Evolutionary conservation across 257 asterid species (phyloP).

Genomic region (Scutellaria barbata): DNA sequence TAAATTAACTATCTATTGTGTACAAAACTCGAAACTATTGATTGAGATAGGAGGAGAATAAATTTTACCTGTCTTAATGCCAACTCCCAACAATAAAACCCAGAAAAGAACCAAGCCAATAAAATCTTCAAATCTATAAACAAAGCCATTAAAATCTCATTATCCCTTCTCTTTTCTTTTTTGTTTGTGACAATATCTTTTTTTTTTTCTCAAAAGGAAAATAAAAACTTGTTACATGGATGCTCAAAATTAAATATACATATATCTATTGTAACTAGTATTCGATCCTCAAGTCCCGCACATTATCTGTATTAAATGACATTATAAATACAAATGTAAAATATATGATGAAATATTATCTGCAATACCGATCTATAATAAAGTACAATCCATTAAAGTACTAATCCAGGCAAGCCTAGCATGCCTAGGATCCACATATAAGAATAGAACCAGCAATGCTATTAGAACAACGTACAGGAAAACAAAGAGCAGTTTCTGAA

Average conservation of each 20-base stretch:
- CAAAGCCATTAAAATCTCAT: not conserved
- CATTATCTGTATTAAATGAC: too few relatives aligned
- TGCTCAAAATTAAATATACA: not conserved
- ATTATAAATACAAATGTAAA: too few relatives aligned
- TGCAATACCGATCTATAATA: not conserved
- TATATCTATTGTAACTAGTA: too few relatives aligned
- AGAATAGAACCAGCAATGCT: not conserved
- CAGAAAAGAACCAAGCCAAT: conserved; percentile 25
- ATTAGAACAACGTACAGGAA: not conserved
- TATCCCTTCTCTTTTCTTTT: not conserved
- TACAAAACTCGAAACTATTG: too few relatives aligned
- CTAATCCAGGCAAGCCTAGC: conserved; percentile 13
- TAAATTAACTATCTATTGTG: too few relatives aligned
- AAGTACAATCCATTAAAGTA: conserved; percentile 24
- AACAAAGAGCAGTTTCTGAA: conserved; percentile 1
- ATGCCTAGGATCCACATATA: conserved; percentile 9
- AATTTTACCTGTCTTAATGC: conserved; percentile 30
- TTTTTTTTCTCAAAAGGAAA: not conserved
- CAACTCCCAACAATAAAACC: conserved; percentile 34
- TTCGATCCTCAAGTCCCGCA: too few relatives aligned
- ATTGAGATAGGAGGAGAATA: not conserved
- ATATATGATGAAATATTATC: too few relatives aligned
- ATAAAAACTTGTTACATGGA: not conserved
- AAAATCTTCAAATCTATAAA: not conserved
- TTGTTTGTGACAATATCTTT: conserved; percentile 1